These are phyloP conservation scores for Clonostachys byssicola DNA, from an alignment of 2,329 filamentous ascomycete species.

Conservation along the genomic window DNA sequence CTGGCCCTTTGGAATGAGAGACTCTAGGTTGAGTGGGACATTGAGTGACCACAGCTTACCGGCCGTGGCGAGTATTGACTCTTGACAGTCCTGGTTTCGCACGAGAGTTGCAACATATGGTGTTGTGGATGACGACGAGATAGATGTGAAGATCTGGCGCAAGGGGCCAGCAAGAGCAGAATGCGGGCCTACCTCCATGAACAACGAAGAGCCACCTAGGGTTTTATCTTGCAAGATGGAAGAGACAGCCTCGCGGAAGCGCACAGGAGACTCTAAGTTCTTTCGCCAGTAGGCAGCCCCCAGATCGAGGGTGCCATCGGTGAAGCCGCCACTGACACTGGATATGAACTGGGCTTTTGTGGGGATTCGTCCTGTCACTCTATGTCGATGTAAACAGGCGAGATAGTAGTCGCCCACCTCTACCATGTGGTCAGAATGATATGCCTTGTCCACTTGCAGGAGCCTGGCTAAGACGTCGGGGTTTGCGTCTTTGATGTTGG, in stretches of 20 bases:
- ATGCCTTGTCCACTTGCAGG: conserved; percentile 32
- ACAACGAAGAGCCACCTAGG: conserved; percentile 1
- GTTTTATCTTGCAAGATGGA: no score
- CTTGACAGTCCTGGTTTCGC: background rate
- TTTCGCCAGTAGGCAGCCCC: conserved; percentile 10
- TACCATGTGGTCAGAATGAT: conserved; percentile 26
- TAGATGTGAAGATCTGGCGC: conserved; percentile 17
- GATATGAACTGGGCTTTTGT: no score
- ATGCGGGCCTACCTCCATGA: conserved; percentile 28
- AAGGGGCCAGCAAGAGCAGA: conserved; percentile 33
- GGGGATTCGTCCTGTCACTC: no score
- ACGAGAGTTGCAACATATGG: conserved; percentile 7
- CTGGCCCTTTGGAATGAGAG: background rate
- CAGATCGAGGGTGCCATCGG: background rate
- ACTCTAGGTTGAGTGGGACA: background rate
- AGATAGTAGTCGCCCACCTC: conserved; percentile 1
- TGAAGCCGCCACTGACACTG: no score
- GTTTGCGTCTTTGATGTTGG: conserved; percentile 9
- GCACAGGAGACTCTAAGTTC: conserved; percentile 15
- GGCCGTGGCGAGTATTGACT: background rate
- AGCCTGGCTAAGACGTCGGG: conserved; percentile 16
- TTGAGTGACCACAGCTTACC: conserved; percentile 1
- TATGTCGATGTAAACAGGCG: no score
- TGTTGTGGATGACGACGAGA: background rate
- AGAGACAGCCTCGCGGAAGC: conserved; percentile 9